Conservation (phyloP, 441 rosid species). For the Syzygium malaccense region DNA sequence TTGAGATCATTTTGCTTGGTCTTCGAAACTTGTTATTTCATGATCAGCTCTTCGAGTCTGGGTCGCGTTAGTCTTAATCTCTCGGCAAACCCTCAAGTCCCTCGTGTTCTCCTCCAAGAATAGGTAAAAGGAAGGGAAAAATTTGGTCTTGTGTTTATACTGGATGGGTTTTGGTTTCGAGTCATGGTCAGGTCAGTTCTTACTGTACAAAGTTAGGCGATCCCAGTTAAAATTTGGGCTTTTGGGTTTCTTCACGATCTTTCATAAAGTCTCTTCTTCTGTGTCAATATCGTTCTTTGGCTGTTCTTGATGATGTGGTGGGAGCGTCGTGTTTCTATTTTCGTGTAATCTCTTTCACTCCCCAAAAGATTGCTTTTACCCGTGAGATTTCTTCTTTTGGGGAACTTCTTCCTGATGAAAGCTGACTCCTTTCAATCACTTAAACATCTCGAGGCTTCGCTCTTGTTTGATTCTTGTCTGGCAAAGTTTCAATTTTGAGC, state of each 20-base stretch:
- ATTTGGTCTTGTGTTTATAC: background rate
- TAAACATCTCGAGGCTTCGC: slow-evolving; percentile 3
- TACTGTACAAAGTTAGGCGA: background rate
- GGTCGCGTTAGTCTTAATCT: background rate
- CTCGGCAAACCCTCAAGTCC: background rate
- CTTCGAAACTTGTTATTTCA: background rate
- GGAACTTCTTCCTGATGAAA: background rate
- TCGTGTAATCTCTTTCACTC: background rate
- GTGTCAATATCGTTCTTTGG: background rate
- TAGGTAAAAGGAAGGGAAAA: background rate
- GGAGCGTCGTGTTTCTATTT: background rate
- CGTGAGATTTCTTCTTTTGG: background rate
- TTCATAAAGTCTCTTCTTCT: background rate
- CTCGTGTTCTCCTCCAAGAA: background rate
- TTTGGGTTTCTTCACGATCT: background rate
- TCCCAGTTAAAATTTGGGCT: background rate
- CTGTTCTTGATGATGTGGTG: background rate
- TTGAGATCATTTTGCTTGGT: background rate
- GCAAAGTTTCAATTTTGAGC: slow-evolving; percentile 11
- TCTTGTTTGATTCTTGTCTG: slow-evolving; percentile 17
- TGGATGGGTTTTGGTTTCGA: background rate
- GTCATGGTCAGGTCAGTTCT: background rate
- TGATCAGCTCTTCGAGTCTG: background rate
- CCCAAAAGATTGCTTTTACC: background rate
- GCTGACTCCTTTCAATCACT: slow-evolving; percentile 1